Evolutionary conservation across 176 grass and related monocot genomes (phyloP).

Genomic region (Zoysia japonica): DNA sequence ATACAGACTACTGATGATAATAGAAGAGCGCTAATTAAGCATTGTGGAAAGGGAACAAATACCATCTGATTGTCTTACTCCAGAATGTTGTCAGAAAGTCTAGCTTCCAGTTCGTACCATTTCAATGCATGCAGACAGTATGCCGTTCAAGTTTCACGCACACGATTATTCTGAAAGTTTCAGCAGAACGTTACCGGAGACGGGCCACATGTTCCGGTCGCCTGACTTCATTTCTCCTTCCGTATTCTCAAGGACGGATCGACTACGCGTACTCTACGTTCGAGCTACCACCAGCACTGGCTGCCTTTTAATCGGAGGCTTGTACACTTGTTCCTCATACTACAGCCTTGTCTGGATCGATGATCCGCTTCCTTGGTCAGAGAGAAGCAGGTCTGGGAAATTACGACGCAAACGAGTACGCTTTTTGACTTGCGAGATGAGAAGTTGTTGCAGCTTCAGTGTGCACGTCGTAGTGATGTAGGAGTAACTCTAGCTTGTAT

Average conservation of each 20-base stretch:
- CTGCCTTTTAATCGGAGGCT: slow-evolving; percentile 25
- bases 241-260: slow-evolving; percentile 32
- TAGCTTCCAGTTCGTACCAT: background rate
- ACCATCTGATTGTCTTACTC: background rate
- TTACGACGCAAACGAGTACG: slow-evolving; percentile 41
- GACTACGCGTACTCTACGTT: slow-evolving; percentile 27
- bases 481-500: background rate
- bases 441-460: slow-evolving; percentile 54
- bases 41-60: background rate
- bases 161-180: background rate
- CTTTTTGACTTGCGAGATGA: slow-evolving; percentile 54
- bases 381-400: slow-evolving; percentile 50
- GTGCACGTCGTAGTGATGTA: slow-evolving; percentile 15
- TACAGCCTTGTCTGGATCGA: slow-evolving; percentile 32
- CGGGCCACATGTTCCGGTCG: slow-evolving; percentile 29
- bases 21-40: background rate
- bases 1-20: slow-evolving; percentile 12
- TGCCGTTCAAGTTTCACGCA: background rate
- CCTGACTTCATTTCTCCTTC: slow-evolving; percentile 24
- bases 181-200: slow-evolving; percentile 1
- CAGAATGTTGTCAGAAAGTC: background rate
- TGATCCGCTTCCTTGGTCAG: slow-evolving; percentile 32
- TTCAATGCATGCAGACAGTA: background rate
- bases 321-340: slow-evolving; percentile 43
- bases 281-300: slow-evolving; percentile 39